Base-by-base conservation (phyloP, 768 basidiomycete genomes). In the Filobasidium wieringae region DNA sequence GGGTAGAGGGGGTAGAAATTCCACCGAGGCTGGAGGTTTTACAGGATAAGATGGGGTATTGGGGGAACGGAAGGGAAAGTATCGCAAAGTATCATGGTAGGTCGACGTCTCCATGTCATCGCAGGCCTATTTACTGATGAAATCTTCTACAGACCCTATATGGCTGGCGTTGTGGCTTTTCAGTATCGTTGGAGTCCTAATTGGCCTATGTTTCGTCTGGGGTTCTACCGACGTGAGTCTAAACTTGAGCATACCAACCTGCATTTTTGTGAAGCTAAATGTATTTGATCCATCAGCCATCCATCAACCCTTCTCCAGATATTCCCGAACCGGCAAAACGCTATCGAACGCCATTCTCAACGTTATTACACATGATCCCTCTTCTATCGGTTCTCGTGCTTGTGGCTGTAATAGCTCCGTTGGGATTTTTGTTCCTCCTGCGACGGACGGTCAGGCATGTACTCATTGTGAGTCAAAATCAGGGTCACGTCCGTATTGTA, bases 391-490 rank as follows among this genome's bases (percentile, higher is more conserved):
- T 66, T 4, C 63, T 73, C 9, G 58, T 69, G 30, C 61, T 70
- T 9, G 65, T 68, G 1, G 52, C 70, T 0, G 55, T 72, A 1
- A 29, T 68, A 14, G 50, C 70, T 5, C 72, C 72, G 1, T 63
- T 71, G 11, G 68, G 61, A 1, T 71, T 73, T 59, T 58, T 73
- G 17, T 51, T 72, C 1, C 78, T 92, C 39, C 75, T 93, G 51
- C 82, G 84, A 58, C 78, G 87, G 59, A 89, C 90, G 64, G 85
- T 88, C 57, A 81, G 84, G 57, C 89, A 90, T 17, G 85, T 88
- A 51, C 83, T 93, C 77, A 74, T 88, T 34, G 79, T 79, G 24
- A 88, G 59, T 60, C 29, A n/a, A n/a, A n/a, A n/a, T n/a, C n/a
- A n/a, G n/a, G n/a, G n/a, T n/a, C n/a, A n/a, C n/a, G 14, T 4